Evolutionary conservation across 139 green algal genomes (phyloP), one percentile per base, ranked within the genome.

Genomic region (Monoraphidium neglectum): DNA sequence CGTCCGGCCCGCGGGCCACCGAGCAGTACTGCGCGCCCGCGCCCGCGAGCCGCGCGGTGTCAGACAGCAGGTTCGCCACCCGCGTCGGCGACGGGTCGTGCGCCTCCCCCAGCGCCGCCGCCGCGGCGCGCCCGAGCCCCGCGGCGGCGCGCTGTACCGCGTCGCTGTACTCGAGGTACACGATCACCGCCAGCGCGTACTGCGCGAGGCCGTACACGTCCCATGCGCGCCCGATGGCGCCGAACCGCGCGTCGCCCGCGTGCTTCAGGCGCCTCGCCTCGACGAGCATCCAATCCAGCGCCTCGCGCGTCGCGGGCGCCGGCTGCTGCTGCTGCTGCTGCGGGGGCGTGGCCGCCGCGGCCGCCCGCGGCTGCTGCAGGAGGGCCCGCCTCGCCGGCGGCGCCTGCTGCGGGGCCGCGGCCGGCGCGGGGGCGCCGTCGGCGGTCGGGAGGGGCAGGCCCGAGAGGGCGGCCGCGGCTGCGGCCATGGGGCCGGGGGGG

Each of bases 251-350:
- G 64, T 79, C 73, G 0, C 35, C 73, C 5, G 66, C 37, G 49
- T 79, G 63, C 51, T 79, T 79, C 46, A 68, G 36, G 23, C 35
- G 33, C 63, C 67, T 73, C 3, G 73, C 73, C 49, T 79, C 54
- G 4, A 57, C 63, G 35, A 74, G 38, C 2, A 79, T 46, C 15
- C 26, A n/a, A 8, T 36, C 30, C 47, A 79, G 73, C 62, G 65
- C 62, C 21, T 43, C 32, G 21, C 43, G 33, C 6, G 51, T 51
- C 43, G 12, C 43, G 8, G 43, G 43, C 43, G 43, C 43, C 8
- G 43, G 43, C 43, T n/a, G n/a, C n/a, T n/a, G n/a, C n/a, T n/a
- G n/a, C n/a, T n/a, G n/a, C n/a, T n/a, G n/a, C n/a, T n/a, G n/a
- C n/a, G n/a, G n/a, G n/a, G n/a, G n/a, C n/a, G n/a, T n/a, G n/a